Conservation (phyloP, 83 land plant genomes). For the Picea abies region DNA sequence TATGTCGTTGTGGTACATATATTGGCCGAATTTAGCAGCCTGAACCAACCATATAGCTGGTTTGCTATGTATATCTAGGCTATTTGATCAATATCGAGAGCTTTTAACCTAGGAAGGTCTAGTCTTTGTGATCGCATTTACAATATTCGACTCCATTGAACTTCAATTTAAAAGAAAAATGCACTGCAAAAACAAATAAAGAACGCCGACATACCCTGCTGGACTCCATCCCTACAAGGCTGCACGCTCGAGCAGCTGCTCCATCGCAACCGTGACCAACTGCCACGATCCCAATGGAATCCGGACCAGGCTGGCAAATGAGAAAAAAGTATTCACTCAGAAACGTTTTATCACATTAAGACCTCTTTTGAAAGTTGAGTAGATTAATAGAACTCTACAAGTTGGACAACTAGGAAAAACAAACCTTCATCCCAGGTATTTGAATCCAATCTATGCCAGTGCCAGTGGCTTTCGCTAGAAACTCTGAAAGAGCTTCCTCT, state of each 20-base stretch:
- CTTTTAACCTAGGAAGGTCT: no score
- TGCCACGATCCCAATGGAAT: slow-evolving; percentile 59
- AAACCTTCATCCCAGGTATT: slow-evolving; percentile 70
- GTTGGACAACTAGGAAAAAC: neutral
- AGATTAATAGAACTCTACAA: neutral
- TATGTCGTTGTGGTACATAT: no score
- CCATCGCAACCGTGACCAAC: slow-evolving; percentile 49
- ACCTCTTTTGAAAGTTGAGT: neutral
- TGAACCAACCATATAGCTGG: no score
- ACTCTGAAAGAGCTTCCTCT: slow-evolving; percentile 52
- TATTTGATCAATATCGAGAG: no score
- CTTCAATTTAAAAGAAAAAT: no score
- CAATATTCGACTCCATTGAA: no score
- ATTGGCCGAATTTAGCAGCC: no score
- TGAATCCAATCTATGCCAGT: slow-evolving; percentile 66
- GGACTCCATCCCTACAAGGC: slow-evolving; percentile 61
- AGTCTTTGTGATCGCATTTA: no score
- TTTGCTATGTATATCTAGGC: no score
- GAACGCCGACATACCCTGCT: slow-evolving; percentile 25
- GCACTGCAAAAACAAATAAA: neutral
- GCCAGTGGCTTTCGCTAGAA: slow-evolving; percentile 56
- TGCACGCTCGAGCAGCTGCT: slow-evolving; percentile 62
- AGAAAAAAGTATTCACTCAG: neutral
- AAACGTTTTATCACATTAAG: neutral
- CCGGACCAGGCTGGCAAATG: slow-evolving; percentile 62